A percentile compares a stretch with the other conserved stretches of the same genome.
Conservation (phyloP, 495 filamentous ascomycete species). For the Jackrogersella minutella region DNA sequence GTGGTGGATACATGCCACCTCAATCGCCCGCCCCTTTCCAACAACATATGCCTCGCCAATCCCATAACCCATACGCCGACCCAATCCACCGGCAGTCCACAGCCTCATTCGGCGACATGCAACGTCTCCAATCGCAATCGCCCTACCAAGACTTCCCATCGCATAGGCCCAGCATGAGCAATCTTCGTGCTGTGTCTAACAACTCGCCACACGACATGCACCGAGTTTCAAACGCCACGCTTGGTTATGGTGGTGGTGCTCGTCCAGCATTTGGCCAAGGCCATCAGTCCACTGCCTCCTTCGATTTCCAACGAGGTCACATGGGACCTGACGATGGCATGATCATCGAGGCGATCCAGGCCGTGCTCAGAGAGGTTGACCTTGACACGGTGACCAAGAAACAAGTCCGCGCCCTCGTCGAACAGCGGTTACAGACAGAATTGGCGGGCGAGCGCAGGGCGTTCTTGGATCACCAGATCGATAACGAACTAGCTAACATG, state of each 20-base stretch:
- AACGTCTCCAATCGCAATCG: slow-evolving; percentile 51
- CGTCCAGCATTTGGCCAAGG: slow-evolving; percentile 54
- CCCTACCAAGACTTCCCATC: slow-evolving; percentile 61
- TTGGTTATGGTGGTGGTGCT: slow-evolving; percentile 51
- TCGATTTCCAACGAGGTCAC: slow-evolving; percentile 76
- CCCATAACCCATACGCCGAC: slow-evolving; percentile 49
- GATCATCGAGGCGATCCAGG: slow-evolving; percentile 84
- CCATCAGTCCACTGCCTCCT: slow-evolving; percentile 69
- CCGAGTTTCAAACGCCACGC: slow-evolving; percentile 48
- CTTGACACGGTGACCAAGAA: slow-evolving; percentile 98
- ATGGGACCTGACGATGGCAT: slow-evolving; percentile 74
- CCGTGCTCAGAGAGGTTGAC: slow-evolving; percentile 87
- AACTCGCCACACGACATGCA: slow-evolving; percentile 42
- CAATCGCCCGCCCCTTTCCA: slow-evolving; percentile 77
- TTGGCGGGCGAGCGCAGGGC: slow-evolving; percentile 79
- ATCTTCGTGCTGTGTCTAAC: slow-evolving; percentile 48
- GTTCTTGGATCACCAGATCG: slow-evolving; percentile 91
- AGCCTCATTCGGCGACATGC: slow-evolving; percentile 58
- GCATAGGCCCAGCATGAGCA: slow-evolving; percentile 45
- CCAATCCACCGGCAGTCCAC: slow-evolving; percentile 59
- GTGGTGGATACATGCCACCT: slow-evolving; percentile 78
- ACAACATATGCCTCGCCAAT: slow-evolving; percentile 52
- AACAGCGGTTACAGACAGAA: slow-evolving; percentile 90
- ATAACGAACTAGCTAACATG: slow-evolving; percentile 94
- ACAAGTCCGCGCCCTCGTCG: slow-evolving; percentile 89